Evolutionary conservation across 257 asterid species (phyloP).

Genomic region (Voacanga thouarsii): DNA sequence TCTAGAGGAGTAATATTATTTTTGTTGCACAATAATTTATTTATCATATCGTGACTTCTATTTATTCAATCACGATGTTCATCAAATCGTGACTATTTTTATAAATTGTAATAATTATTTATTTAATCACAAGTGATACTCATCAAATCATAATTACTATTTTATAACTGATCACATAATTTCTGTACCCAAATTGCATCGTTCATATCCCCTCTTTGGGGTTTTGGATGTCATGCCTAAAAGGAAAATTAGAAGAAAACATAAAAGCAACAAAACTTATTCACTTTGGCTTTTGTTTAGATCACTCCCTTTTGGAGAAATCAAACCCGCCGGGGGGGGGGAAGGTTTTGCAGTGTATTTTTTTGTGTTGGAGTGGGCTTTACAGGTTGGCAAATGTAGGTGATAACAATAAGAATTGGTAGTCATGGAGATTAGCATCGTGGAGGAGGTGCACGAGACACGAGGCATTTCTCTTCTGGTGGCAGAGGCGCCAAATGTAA

Average conservation of each 20-base stretch:
- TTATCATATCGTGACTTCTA: too few species aligned
- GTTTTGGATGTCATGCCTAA: background rate
- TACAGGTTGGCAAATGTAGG: slow-evolving; percentile 35
- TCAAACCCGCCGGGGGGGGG: too few species aligned
- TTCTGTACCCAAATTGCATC: too few species aligned
- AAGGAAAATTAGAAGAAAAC: background rate
- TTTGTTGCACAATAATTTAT: too few species aligned
- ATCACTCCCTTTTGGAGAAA: slow-evolving; percentile 10
- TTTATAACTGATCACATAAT: too few species aligned
- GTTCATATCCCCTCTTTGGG: too few species aligned
- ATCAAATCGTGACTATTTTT: too few species aligned
- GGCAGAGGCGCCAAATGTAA: background rate
- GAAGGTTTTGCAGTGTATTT: slow-evolving; percentile 1
- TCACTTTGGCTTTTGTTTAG: slow-evolving; percentile 15
- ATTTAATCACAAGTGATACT: too few species aligned
- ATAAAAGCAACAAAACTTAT: slow-evolving; percentile 5
- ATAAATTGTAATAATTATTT: too few species aligned
- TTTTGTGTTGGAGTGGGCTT: slow-evolving; percentile 24
- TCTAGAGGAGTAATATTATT: too few species aligned
- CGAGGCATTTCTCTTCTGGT: background rate
- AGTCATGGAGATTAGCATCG: slow-evolving; percentile 5
- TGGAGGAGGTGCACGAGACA: background rate
- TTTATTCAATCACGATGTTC: too few species aligned
- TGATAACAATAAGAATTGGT: background rate
- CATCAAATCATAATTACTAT: too few species aligned